Conservation (phyloP, 2,329 filamentous ascomycete genomes). For the Fusarium anguioides region DNA sequence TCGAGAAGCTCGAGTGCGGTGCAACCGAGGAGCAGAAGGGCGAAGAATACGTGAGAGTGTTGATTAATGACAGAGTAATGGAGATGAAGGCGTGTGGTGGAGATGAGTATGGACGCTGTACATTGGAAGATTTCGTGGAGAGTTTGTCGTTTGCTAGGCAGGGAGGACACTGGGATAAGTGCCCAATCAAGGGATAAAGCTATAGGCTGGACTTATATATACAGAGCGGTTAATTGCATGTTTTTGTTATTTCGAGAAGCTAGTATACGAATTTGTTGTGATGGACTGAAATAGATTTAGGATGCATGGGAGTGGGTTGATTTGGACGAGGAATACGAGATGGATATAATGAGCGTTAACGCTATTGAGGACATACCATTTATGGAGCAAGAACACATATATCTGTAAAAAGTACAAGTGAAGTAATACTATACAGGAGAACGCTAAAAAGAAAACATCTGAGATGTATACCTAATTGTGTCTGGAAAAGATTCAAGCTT, state of each 20-base stretch:
- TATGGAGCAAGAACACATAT: not conserved
- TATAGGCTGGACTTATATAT: slow-evolving; percentile 11
- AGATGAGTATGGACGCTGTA: slow-evolving; percentile 78
- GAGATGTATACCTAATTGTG: not conserved
- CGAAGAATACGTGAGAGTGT: slow-evolving; percentile 79
- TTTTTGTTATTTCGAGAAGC: slow-evolving; percentile 14
- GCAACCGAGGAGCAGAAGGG: slow-evolving; percentile 69
- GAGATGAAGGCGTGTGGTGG: slow-evolving; percentile 75
- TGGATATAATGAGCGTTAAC: not conserved
- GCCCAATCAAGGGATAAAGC: slow-evolving; percentile 6
- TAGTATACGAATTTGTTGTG: not conserved
- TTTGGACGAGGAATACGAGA: slow-evolving; percentile 13
- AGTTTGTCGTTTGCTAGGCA: slow-evolving; percentile 77
- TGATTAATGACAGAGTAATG: slow-evolving; percentile 87
- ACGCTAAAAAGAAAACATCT: not conserved
- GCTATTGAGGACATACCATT: not conserved
- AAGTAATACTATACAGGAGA: not conserved
- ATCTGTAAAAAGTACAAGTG: not conserved
- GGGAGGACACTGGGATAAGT: slow-evolving; percentile 76
- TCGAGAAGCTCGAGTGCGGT: slow-evolving; percentile 85
- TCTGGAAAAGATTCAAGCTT: not conserved
- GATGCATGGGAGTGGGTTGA: slow-evolving; percentile 13
- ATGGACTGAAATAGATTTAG: slow-evolving; percentile 29
- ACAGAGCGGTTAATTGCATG: slow-evolving; percentile 25
- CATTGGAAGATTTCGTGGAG: slow-evolving; percentile 74